Evolutionary conservation across 2,329 filamentous ascomycete genomes (phyloP), one percentile per base, ranked within the genome.

Genomic region (Calonectria pteridis): DNA sequence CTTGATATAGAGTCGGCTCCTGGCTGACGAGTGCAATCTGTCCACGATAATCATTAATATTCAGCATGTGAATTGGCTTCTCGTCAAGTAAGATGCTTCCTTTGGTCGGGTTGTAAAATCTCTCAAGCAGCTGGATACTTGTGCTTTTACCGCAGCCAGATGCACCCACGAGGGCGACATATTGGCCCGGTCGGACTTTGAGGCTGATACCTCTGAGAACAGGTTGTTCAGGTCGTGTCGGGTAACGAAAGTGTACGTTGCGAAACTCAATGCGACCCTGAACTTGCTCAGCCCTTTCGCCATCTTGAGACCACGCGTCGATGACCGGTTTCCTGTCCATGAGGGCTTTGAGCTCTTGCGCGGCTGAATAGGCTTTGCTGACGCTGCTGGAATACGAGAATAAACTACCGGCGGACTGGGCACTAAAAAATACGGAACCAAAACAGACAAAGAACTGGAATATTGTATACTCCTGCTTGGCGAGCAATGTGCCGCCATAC

Each of bases 311-410:
- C 94, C 94, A 96, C 2, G 91, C 91, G 82, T 97, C 95, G 77
- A 98, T 96, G 18, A 86, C 85, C 0, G 95, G 95, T 78, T 92
- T 89, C 69, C 92, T 90, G 82, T 97, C 94, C 78, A 97, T 94
- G 49, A 98, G 88, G 0, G 87, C 90, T 85, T 96, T 95, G 77
- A 98, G 90, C 76, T 94, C 90, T 62, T 89, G 88, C 0, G 95
- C 94, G 1, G 95, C 94, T 74, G 94, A 89, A 83, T 94, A 94
- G 1, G 95, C 95, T 84, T 98, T 96, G 77, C 94, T 92, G 92
- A 96, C 96, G 78, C 97, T 94, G 3, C 94, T 94, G 1, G 94
- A 94, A 83, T 95, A 97, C n/a, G 91, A 94, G 88, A 95, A 98
- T 80, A 95, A 92, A 18, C 91, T 93, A 6, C 95, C 95, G 1